Evolutionary conservation across 805 yeast species (phyloP), one percentile per base, ranked within the genome.

Genomic region (Starmera amethionina): DNA sequence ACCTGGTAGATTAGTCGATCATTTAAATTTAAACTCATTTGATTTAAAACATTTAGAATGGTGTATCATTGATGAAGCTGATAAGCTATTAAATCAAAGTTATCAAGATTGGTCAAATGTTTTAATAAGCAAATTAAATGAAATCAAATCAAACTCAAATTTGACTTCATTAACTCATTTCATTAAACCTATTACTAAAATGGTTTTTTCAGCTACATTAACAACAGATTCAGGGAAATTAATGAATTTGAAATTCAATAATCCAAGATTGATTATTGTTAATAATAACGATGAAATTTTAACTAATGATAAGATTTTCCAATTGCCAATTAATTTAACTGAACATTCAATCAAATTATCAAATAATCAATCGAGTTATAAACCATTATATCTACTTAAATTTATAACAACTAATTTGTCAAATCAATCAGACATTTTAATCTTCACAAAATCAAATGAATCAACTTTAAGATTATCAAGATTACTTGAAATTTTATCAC

Each of bases 211-310:
- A 38, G 98, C 99, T 8, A 93, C 99, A 1, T 70, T 93, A 40
- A 87, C 97, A 4, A 81, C 96, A 2, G 95, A 89, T 57, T 85
- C 97, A 0, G 95, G 93, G 27, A 86, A 84, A 54, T 64, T 93
- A 41, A 72, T 90, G 8, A 73, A 76, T 36, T 68, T 93, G 43
- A 75, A 80, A 39, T 73, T 93, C 46, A 65, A 67, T 42, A 70
- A 68, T 48, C 97, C 94, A n/a, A 70, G 80, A 51, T 60, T 93
- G 37, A 66, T 85, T 33, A 77, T 87, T 42, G 81, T 89, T 35
- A 85, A 88, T 44, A 74, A 75, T 39, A 63, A 70, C 35, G 60
- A 68, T 30, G 41, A 48, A 8, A 34, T 50, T 10, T 54, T 71
- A 45, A 70, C 66, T 15, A 66, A 64, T 42, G 82, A 78, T 49